A percentile compares a stretch with the other conserved stretches of the same genome.
phyloP scores from a whole-genome alignment of 2,329 filamentous ascomycete genomes.

The Xylaria sp. region DNA sequence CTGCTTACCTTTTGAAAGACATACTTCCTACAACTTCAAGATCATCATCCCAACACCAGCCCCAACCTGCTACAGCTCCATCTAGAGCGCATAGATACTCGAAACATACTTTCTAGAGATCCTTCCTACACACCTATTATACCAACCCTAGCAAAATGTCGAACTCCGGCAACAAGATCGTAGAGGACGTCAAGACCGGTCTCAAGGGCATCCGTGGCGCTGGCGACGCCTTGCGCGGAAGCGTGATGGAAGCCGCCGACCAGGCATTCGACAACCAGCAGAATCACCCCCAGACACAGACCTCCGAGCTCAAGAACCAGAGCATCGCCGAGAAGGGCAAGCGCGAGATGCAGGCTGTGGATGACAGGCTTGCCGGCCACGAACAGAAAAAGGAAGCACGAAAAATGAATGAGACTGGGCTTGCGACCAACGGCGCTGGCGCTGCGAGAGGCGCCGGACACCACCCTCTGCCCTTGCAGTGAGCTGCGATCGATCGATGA shows the following conservation, averaged over 20 bases:
- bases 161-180: slow-evolving; percentile 27
- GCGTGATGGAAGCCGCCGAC: slow-evolving; percentile 37
- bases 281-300: slow-evolving; percentile 36
- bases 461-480: slow-evolving; percentile 16
- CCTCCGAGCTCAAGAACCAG: slow-evolving; percentile 34
- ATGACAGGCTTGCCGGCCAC: slow-evolving; percentile 35
- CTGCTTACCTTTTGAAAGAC: no score
- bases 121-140: not conserved
- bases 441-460: slow-evolving; percentile 6
- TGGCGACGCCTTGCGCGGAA: slow-evolving; percentile 42
- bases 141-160: slow-evolving; percentile 33
- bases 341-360: slow-evolving; percentile 32
- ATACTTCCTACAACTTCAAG: no score
- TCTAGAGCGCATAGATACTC: not conserved
- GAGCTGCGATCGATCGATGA: not conserved
- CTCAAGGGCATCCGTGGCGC: slow-evolving; percentile 42
- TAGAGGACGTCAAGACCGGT: slow-evolving; percentile 42
- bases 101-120: not conserved
- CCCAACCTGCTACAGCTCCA: not conserved
- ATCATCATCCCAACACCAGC: no score
- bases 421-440: slow-evolving; percentile 7
- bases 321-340: slow-evolving; percentile 37
- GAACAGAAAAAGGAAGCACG: slow-evolving; percentile 31
- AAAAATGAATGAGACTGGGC: not conserved
- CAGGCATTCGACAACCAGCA: slow-evolving; percentile 38